Conservation (phyloP, 140 eudicot genomes). For the Artemisia princeps region DNA sequence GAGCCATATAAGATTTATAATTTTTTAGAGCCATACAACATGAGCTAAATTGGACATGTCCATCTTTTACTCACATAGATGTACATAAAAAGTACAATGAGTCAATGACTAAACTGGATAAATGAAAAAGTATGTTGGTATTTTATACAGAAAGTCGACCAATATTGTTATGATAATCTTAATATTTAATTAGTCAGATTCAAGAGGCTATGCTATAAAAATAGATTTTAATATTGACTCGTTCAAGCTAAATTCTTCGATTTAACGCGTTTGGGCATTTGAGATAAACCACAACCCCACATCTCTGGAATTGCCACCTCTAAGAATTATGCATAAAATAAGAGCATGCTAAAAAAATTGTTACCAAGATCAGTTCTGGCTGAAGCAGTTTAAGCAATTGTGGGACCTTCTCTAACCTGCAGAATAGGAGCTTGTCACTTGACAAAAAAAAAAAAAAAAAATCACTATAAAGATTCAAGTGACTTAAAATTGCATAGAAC, state of each 20-base stretch:
- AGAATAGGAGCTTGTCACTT: constrained; percentile 18
- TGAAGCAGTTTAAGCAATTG: constrained; percentile 60
- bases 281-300: neutral
- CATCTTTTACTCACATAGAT: too few relatives aligned
- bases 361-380: constrained; percentile 64
- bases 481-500: neutral
- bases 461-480: neutral
- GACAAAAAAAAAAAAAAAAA: neutral
- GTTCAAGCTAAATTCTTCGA: neutral
- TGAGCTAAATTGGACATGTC: too few relatives aligned
- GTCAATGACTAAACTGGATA: too few relatives aligned
- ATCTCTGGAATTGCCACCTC: neutral
- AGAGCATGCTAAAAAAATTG: neutral
- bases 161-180: too few relatives aligned
- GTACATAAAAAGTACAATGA: too few relatives aligned
- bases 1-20: too few relatives aligned
- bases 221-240: too few relatives aligned
- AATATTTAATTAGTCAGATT: too few relatives aligned
- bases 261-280: neutral
- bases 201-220: too few relatives aligned
- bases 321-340: neutral
- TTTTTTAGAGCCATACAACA: too few relatives aligned
- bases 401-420: constrained; percentile 53
- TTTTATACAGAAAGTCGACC: too few relatives aligned
- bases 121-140: too few relatives aligned